Evolutionary conservation across 2,329 filamentous ascomycete genomes (phyloP).

Genomic region (Zarea fungicola): DNA sequence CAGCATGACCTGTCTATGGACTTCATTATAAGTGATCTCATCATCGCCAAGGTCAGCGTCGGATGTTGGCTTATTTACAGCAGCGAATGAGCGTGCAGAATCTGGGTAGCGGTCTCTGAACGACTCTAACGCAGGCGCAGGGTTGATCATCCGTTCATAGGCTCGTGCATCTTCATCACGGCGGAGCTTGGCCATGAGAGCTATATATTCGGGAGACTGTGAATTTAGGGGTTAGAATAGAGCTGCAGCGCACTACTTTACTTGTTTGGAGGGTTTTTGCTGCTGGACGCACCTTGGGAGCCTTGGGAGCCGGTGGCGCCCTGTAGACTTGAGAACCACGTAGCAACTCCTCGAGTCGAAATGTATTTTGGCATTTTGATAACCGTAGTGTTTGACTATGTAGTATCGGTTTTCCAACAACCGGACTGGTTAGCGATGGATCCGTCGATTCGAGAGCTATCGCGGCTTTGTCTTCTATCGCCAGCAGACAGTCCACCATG

Average conservation of each 20-base stretch:
- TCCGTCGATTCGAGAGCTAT: conserved; percentile 28
- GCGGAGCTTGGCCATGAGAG: conserved; percentile 79
- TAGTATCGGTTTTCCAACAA: conserved; percentile 62
- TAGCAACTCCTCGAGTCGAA: conserved; percentile 64
- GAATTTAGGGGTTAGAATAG: conserved; percentile 14
- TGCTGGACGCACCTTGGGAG: conserved; percentile 31
- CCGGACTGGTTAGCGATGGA: conserved; percentile 44
- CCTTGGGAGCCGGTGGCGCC: conserved; percentile 74
- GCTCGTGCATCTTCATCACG: conserved; percentile 74
- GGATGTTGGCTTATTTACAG: conserved; percentile 43
- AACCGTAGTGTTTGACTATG: conserved; percentile 64
- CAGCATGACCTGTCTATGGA: conserved; percentile 75
- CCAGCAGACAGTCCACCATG: conserved; percentile 57
- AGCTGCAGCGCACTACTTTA: not conserved
- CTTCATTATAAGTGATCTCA: conserved; percentile 63
- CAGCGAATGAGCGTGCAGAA: conserved; percentile 51
- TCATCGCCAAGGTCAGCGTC: conserved; percentile 51
- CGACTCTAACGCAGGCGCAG: conserved; percentile 48
- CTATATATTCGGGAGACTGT: conserved; percentile 76
- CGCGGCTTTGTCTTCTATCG: conserved; percentile 17
- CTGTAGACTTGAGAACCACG: conserved; percentile 67
- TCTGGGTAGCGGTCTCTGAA: conserved; percentile 55
- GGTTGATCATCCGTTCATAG: conserved; percentile 76
- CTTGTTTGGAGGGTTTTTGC: not conserved
- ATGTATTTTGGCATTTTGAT: conserved; percentile 45